Evolutionary conservation across 371 early-diverging fungal genomes (phyloP), one percentile per base, ranked within the genome.

Genomic region (Basidiobolus meristosporus): DNA sequence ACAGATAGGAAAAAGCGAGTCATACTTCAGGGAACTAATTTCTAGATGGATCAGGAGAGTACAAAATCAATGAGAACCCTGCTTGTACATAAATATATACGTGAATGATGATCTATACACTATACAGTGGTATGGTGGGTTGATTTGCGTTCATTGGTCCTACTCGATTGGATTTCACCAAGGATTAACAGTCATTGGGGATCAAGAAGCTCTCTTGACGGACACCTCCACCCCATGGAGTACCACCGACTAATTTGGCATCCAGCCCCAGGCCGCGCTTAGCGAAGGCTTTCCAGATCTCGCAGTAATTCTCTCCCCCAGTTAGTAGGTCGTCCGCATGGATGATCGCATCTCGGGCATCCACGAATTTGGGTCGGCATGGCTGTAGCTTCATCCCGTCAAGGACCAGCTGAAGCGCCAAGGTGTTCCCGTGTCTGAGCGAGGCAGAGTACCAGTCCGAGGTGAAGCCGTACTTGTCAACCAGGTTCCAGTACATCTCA

Each of bases 311-410:
- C 33, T 68, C 62, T 22, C 89, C 87, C 14, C 68, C 65, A 16
- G 85, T 87, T 48, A 84, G 52, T 22, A 66, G 46, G 43, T 71
- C 50, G 43, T 92, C 93, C 5, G 97, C 90, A 38, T 63, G 61
- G 22, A 96, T 41, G 42, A 96, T 90, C 26, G 97, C 92, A 56
- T 92, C 86, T 54, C 97, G 78, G 31, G 93, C 90, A 45, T 86
- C 77, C 18, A 80, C 62, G 54, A 96, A 92, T 19, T 60, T 63
- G 3, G 97, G 97, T 33, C 66, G 60, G 60, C 97, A 96, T 17
- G 90, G 90, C 57, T 92, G 93, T 12, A 89, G 54, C 59, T 86
- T 90, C 63, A 96, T 53, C 23, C 88, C 92, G 46, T 91, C 93
- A 9, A 92, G 64, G 11, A 96, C 76, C 26, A 90, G 59, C 55